These are phyloP conservation scores for Leishmania tropica DNA, from an alignment of 208 protist species.

Conservation along the genomic window DNA sequence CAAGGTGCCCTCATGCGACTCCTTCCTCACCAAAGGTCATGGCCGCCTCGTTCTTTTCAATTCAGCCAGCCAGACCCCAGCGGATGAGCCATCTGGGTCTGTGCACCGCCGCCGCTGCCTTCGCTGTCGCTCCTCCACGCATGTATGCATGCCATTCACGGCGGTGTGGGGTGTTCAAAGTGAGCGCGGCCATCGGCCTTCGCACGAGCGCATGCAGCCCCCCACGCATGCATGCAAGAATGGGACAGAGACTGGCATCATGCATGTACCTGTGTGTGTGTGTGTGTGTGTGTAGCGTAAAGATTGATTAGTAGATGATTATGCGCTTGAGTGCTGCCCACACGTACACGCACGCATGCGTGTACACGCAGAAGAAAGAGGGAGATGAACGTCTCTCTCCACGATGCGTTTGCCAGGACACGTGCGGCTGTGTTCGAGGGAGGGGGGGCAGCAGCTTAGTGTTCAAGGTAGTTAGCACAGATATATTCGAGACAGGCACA, in stretches of 20 bases:
- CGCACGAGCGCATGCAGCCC: not conserved
- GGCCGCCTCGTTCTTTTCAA: not conserved
- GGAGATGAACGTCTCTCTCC: not conserved
- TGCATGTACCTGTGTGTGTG: not conserved
- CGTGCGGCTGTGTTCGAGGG: not conserved
- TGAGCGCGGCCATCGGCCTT: not conserved
- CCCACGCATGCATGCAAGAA: not conserved
- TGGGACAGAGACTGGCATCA: not conserved
- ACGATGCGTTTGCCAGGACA: not conserved
- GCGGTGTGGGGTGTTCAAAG: not conserved
- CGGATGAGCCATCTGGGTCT: not conserved
- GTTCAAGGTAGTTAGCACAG: not conserved
- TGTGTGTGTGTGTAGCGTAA: not conserved
- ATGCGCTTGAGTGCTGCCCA: slow-evolving; percentile 5
- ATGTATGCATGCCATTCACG: too few species aligned
- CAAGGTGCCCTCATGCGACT: not conserved
- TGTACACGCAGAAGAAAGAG: not conserved
- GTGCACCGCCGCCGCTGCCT: not conserved
- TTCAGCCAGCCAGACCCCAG: not conserved
- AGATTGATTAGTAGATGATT: not conserved
- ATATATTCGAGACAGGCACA: not conserved
- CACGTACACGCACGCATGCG: not conserved
- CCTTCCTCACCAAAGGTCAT: not conserved
- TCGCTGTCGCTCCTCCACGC: not conserved
- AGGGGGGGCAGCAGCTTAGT: not conserved